Evolutionary conservation across 2,329 filamentous ascomycete genomes (phyloP), one percentile per base, ranked within the genome.

Genomic region (Pleochaeta shiraiana): DNA sequence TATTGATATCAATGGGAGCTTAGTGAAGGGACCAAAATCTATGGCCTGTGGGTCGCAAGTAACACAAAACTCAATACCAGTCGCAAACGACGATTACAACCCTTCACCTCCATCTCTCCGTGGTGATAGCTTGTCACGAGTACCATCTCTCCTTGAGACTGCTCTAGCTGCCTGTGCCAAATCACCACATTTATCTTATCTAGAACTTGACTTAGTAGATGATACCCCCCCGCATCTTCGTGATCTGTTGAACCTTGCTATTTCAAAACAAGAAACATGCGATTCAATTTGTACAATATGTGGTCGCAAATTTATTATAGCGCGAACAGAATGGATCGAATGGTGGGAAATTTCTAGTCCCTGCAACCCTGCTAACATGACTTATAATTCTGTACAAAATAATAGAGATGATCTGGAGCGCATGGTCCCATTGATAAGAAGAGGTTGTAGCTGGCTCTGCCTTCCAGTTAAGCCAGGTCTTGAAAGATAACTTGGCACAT

Each of bases 321-420:
- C 83, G 2, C 72, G 77, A 3, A 75, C 79, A 0, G 77, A 83
- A 69, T 86, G 83, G 83, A 73, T 86, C 7, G 83, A 86, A 69
- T 86, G 83, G 80, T 82, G 79, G 71, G 76, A 79, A 65, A 69
- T 78, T 34, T 67, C 69, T 12, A 69, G 66, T 50, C 65, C 67
- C 64, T 59, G 45, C 9, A 61, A 65, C 57, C 66, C 65, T 24
- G 70, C 66, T 65, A 68, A 68, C 0, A 69, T 66, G 60, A 69
- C 66, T 9, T 45, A 70, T 60, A 65, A 68, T 64, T 65, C 65
- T 9, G 66, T 69, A 50, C 70, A 70, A 37, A 71, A 72, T 63
- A 67, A 70, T 53, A 70, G 72, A 63, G 71, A 73, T 69, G 59
- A 68, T 9, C 39, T 68, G 34, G 72, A 74, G 65, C 70, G 69